Percentiles rank a stretch among this genome's conserved stretches.
Conservation (phyloP, 1,139 yeast genomes). For the Candida sanyaensis region DNA sequence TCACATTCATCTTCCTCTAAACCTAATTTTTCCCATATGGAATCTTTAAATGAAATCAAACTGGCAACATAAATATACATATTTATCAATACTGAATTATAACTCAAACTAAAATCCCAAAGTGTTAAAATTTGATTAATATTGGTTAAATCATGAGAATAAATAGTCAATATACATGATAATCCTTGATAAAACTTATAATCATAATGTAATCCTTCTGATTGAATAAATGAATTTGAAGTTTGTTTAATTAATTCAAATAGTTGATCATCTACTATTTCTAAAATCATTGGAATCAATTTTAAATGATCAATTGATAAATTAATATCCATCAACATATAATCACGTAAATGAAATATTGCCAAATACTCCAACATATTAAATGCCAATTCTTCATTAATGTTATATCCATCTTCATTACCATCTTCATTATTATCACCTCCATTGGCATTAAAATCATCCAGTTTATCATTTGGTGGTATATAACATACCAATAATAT, state of each 20-base stretch:
- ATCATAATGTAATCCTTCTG: constrained; percentile 36
- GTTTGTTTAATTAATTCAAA: constrained; percentile 48
- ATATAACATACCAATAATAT: constrained; percentile 55
- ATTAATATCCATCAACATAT: constrained; percentile 71
- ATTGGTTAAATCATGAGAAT: constrained; percentile 68
- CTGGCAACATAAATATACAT: constrained; percentile 62
- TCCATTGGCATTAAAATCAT: constrained; percentile 1
- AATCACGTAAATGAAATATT: constrained; percentile 72
- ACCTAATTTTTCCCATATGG: constrained; percentile 33
- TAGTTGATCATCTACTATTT: constrained; percentile 50
- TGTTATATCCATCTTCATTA: constrained; percentile 16
- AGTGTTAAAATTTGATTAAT: constrained; percentile 52
- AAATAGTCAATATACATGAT: constrained; percentile 75
- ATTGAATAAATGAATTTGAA: constrained; percentile 25
- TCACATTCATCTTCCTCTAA: constrained; percentile 16
- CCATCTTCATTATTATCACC: background rate
- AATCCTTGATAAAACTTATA: constrained; percentile 60
- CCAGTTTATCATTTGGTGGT: constrained; percentile 11
- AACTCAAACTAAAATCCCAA: constrained; percentile 64
- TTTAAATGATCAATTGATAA: constrained; percentile 66
- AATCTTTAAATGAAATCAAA: constrained; percentile 40
- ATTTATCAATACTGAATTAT: constrained; percentile 41
- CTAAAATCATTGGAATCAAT: constrained; percentile 64
- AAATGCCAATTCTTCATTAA: constrained; percentile 43
- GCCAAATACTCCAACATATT: constrained; percentile 59